phyloP scores from a whole-genome alignment of 2,329 filamentous ascomycete species.

The Fusarium marasasianum region DNA sequence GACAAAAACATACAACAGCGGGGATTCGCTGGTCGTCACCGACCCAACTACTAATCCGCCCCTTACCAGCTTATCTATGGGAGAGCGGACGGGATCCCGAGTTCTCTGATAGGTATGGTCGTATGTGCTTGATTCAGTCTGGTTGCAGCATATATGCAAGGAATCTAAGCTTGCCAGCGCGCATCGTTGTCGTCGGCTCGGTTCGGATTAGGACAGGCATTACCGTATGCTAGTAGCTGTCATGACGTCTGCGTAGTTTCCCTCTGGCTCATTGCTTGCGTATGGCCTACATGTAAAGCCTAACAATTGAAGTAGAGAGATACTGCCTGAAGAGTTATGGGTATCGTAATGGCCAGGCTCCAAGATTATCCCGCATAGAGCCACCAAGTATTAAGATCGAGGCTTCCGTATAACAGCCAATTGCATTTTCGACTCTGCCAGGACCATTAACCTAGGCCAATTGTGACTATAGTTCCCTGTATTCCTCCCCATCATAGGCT shows the following conservation, averaged over 20 bases:
- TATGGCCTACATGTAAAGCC: too few species aligned
- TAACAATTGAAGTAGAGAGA: too few species aligned
- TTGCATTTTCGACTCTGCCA: background rate
- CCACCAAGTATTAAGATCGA: background rate
- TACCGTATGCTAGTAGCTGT: background rate
- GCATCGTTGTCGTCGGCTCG: too few species aligned
- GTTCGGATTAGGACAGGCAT: background rate
- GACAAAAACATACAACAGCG: background rate
- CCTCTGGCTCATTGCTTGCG: too few species aligned
- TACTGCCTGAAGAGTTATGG: background rate
- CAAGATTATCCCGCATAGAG: background rate
- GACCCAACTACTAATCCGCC: background rate
- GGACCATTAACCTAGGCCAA: background rate
- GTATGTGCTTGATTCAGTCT: accelerated
- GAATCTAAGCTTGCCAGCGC: accelerated
- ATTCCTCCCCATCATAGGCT: background rate
- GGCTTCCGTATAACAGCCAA: background rate
- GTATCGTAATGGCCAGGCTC: background rate
- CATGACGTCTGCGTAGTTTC: background rate
- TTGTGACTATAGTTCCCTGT: background rate
- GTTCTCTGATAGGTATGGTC: background rate
- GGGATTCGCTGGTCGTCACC: background rate
- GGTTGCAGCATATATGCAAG: accelerated
- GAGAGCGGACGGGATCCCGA: background rate
- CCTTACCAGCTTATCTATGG: background rate